Conservation (phyloP, 2,329 filamentous ascomycete genomes). For the Tolypocladium inflatum region DNA sequence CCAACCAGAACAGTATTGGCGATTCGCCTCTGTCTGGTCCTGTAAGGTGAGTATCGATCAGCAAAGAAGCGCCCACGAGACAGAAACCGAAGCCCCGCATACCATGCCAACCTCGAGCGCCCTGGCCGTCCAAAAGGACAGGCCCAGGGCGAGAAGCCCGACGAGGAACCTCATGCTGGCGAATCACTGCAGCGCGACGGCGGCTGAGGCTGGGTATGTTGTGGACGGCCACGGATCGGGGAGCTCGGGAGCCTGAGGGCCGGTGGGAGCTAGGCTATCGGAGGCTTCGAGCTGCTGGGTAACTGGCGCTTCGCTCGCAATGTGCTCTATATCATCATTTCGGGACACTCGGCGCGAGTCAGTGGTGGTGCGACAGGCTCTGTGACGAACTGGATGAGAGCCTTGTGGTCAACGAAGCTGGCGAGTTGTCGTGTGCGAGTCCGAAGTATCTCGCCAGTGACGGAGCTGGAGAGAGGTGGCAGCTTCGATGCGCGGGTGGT, state of each 20-base stretch:
- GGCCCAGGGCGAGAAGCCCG: conserved; percentile 39
- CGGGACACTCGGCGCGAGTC: neutral
- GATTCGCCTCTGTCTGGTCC: conserved; percentile 68
- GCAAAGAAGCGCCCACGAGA: conserved; percentile 4
- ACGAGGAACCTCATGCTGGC: conserved; percentile 45
- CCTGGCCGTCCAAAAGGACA: conserved; percentile 42
- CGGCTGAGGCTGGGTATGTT: neutral
- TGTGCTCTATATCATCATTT: neutral
- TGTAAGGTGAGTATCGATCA: conserved; percentile 24
- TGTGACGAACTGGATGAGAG: neutral
- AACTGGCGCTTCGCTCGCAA: neutral
- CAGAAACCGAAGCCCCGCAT: conserved; percentile 16
- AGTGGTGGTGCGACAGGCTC: neutral
- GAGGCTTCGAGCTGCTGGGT: neutral
- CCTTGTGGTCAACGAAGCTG: neutral
- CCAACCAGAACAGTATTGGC: conserved; percentile 66
- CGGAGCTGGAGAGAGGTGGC: neutral
- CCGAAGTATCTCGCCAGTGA: neutral
- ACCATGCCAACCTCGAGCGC: conserved; percentile 53
- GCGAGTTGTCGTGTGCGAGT: neutral
- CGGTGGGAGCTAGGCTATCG: neutral
- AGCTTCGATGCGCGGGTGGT: neutral
- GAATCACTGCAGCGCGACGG: neutral
- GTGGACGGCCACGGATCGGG: neutral
- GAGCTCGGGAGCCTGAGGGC: neutral